Evolutionary conservation across 306 rosid species (phyloP), one percentile per base, ranked within the genome.

Genomic region (Lathyrus tuberosus): DNA sequence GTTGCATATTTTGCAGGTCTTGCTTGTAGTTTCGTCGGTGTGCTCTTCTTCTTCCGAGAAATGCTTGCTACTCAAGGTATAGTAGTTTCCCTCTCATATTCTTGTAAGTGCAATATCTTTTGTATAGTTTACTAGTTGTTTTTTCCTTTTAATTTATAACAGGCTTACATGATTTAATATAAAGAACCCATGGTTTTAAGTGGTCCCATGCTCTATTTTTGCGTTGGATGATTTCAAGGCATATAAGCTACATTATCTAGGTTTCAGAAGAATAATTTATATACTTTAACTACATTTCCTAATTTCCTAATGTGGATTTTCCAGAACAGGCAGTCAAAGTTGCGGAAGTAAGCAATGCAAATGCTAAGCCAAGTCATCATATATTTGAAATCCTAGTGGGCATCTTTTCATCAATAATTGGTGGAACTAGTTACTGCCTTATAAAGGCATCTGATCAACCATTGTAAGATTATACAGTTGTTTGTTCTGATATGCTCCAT

Each of bases 21-120:
- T 51, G 86, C 89, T 33, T 91, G 97, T 78, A 88, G 97, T 83
- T 91, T 83, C 81, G 85, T 88, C 49, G 96, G 97, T 7, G 92
- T 91, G 61, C 83, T 91, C 74, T 82, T 88, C 74, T 79, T 84
- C 78, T 88, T 80, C 35, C 85, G 73, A 51, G 85, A 83, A 64
- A 68, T 80, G 78, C 90, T 86, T 66, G 80, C 91, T 33, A 65
- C 73, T 28, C 78, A 82, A 80, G 97, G 96, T 91, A 86, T 57
- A 71, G 52, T 38, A 24, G 51, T 49, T 49, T 69, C 58, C 65
- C 38, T 54, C 30, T 69, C 49, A 20, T 63, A 49, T 16, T 78
- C 28, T 69, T 74, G 8, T 48, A 43, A 46, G 63, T 51, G 70
- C 74, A 49, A 24, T 56, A 40, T 48, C 56, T 3, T 61, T 53